Conservation (phyloP, 495 filamentous ascomycete species). For the Parmelia sp. region DNA sequence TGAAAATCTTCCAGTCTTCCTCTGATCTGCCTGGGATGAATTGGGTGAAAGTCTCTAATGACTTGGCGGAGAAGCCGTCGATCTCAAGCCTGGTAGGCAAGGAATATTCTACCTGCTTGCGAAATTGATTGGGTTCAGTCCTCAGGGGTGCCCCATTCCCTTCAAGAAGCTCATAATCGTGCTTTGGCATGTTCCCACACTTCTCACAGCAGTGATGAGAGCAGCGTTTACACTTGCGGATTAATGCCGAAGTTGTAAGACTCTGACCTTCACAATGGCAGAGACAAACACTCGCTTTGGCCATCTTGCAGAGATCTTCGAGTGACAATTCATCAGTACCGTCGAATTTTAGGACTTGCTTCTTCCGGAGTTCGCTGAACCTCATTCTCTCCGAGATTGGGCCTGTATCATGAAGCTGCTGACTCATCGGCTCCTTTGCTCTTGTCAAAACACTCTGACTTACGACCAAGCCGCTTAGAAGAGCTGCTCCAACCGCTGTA, state of each 20-base stretch:
- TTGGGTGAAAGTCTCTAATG: not conserved
- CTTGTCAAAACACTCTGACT: conserved; percentile 15
- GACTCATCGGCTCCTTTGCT: not conserved
- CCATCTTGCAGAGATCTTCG: conserved; percentile 22
- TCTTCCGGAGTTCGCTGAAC: not conserved
- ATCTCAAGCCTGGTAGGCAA: not conserved
- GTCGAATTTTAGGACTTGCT: conserved; percentile 10
- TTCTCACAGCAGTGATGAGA: conserved; percentile 49
- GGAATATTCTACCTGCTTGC: not conserved
- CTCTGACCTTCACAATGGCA: conserved; percentile 54
- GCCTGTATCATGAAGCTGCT: not conserved
- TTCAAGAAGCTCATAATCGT: not conserved
- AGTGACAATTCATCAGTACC: conserved; percentile 15
- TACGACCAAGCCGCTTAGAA: conserved; percentile 49
- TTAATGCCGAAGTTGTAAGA: conserved; percentile 30
- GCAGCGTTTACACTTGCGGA: conserved; percentile 50
- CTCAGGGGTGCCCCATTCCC: not conserved
- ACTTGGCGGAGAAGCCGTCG: not conserved
- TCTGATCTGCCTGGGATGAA: not conserved
- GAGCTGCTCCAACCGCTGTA: conserved; percentile 61
- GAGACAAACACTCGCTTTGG: conserved; percentile 37
- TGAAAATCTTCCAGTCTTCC: conserved; percentile 38
- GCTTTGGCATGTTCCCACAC: conserved; percentile 49
- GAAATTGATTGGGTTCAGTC: not conserved
- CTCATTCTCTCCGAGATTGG: not conserved